phyloP scores from a whole-genome alignment of 164 flowering plant genomes.

The Liriodendron chinense region DNA sequence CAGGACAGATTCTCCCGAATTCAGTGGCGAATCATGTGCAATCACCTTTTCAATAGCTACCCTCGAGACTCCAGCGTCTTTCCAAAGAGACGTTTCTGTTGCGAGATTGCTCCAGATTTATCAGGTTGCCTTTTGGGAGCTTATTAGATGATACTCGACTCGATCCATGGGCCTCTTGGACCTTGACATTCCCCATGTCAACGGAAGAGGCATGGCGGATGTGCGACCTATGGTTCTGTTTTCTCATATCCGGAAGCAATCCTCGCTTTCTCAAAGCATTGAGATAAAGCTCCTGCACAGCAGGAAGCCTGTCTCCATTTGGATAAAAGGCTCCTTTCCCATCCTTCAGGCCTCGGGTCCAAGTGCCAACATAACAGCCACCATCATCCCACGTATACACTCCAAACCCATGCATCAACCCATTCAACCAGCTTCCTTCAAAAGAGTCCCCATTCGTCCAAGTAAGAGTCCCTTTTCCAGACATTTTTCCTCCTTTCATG shows the following conservation, averaged over 20 bases:
- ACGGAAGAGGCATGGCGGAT: constrained; percentile 63
- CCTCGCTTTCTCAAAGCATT: constrained; percentile 83
- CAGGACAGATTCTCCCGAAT: constrained; percentile 39
- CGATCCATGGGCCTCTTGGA: constrained; percentile 40
- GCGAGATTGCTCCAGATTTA: constrained; percentile 59
- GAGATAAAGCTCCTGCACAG: constrained; percentile 66
- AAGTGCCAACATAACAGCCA: constrained; percentile 90
- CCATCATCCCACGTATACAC: constrained; percentile 91
- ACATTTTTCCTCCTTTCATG: constrained; percentile 94
- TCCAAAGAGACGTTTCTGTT: constrained; percentile 60
- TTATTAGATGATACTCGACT: constrained; percentile 48
- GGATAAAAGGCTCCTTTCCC: constrained; percentile 97
- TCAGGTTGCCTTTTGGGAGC: constrained; percentile 48
- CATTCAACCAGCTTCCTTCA: constrained; percentile 94
- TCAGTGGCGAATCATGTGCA: constrained; percentile 52
- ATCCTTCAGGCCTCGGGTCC: constrained; percentile 92
- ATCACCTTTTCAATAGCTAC: constrained; percentile 82
- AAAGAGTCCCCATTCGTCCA: constrained; percentile 89
- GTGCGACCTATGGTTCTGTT: constrained; percentile 47
- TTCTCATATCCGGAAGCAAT: constrained; percentile 72
- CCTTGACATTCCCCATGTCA: constrained; percentile 59
- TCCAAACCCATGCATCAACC: constrained; percentile 95
- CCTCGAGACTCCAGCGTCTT: constrained; percentile 97
- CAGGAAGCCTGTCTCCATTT: constrained; percentile 63
- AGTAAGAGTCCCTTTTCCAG: constrained; percentile 87